A percentile compares a stretch with the other conserved stretches of the same genome.
These are phyloP conservation scores for Knufia fluminis DNA, from an alignment of 2,329 filamentous ascomycete genomes.

Conservation along the genomic window DNA sequence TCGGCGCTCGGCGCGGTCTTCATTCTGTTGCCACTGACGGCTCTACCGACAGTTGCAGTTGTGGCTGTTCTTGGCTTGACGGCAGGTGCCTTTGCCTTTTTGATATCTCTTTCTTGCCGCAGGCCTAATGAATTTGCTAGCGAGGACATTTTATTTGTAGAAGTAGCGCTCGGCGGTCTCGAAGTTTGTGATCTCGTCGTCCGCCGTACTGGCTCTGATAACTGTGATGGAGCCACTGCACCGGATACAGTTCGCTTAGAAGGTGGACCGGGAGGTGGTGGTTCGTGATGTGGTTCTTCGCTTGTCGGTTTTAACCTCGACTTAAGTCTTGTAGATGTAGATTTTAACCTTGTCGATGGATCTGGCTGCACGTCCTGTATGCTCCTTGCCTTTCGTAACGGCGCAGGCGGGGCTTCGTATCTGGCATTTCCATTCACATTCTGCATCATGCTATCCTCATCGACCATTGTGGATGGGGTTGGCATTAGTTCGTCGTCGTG, in stretches of 20 bases:
- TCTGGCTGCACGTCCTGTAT: slow-evolving; percentile 46
- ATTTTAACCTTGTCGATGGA: slow-evolving; percentile 56
- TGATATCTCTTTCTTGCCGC: slow-evolving; percentile 62
- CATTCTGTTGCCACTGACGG: slow-evolving; percentile 85
- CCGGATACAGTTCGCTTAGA: slow-evolving; percentile 84
- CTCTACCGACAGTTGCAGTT: slow-evolving; percentile 66
- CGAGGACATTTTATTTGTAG: slow-evolving; percentile 49
- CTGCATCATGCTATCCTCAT: slow-evolving; percentile 19
- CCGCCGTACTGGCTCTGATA: slow-evolving; percentile 49
- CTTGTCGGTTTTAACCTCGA: slow-evolving; percentile 31
- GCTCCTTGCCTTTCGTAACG: slow-evolving; percentile 44
- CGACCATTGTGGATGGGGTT: slow-evolving; percentile 16
- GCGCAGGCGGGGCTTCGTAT: slow-evolving; percentile 37
- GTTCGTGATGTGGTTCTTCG: slow-evolving; percentile 32
- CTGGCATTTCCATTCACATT: slow-evolving; percentile 16
- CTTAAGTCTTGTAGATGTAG: slow-evolving; percentile 37
- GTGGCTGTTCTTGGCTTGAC: slow-evolving; percentile 55
- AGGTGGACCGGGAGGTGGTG: slow-evolving; percentile 37
- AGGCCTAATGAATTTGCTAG: slow-evolving; percentile 49
- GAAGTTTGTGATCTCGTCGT: slow-evolving; percentile 66
- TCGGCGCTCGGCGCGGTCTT: slow-evolving; percentile 46
- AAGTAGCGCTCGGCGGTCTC: slow-evolving; percentile 45
- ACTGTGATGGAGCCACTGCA: slow-evolving; percentile 50
- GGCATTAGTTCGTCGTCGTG: slow-evolving; percentile 17
- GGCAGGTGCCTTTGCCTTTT: slow-evolving; percentile 70